A percentile compares a stretch with the other conserved stretches of the same genome.
These are phyloP conservation scores for Cornus kousa DNA, from an alignment of 148 eudicot genomes.

Conservation along the genomic window DNA sequence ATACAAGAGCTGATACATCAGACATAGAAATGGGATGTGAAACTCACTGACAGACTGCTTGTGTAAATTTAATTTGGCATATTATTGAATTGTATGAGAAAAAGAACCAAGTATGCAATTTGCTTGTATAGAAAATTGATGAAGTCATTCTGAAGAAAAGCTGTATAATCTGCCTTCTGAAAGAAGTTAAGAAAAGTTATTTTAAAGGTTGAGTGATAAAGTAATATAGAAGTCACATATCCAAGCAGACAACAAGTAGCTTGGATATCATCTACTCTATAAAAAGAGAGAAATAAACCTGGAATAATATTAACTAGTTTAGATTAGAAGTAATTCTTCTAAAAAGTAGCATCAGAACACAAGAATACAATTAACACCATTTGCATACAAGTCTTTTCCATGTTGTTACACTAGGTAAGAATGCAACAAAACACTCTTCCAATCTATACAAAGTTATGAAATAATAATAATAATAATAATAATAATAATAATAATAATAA, in stretches of 20 bases:
- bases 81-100: neutral
- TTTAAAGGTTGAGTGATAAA: neutral
- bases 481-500: neutral
- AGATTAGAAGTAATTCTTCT: neutral
- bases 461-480: neutral
- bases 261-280: too few species aligned
- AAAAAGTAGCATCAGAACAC: neutral
- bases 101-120: neutral
- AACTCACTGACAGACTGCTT: neutral
- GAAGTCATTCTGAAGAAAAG: constrained; percentile 11
- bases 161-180: neutral
- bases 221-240: neutral
- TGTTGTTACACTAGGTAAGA: neutral
- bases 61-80: neutral
- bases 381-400: neutral
- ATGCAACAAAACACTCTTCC: neutral
- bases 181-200: neutral
- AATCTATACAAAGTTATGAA: neutral
- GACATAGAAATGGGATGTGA: neutral
- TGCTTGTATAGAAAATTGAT: constrained; percentile 1
- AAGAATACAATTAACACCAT: neutral
- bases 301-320: neutral
- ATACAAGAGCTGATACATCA: neutral
- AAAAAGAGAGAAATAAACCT: too few species aligned
- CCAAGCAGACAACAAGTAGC: too few species aligned